Conservation (phyloP, 2,329 filamentous ascomycete genomes). For the Clarireedia monteithiana region DNA sequence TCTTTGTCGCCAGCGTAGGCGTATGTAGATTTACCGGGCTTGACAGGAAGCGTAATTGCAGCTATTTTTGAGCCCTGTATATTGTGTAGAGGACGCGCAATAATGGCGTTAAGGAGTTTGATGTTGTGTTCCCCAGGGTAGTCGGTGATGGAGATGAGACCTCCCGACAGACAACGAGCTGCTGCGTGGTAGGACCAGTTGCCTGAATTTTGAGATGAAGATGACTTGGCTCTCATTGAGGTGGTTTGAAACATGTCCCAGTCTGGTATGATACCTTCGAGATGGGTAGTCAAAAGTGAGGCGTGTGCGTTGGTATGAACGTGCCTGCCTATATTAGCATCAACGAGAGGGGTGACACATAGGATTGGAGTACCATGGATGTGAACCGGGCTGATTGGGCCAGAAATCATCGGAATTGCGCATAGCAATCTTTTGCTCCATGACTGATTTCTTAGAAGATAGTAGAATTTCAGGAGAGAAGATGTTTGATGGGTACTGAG, state of each 20-base stretch:
- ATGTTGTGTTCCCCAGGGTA: constrained; percentile 8
- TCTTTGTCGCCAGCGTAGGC: constrained; percentile 9
- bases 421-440: not conserved
- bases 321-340: constrained; percentile 3
- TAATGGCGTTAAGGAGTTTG: not conserved
- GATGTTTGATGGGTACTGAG: constrained; percentile 10
- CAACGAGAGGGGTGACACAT: not conserved
- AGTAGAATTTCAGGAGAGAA: constrained; percentile 10
- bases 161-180: constrained; percentile 10
- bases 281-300: constrained; percentile 10
- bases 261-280: constrained; percentile 9
- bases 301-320: constrained; percentile 13
- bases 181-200: constrained; percentile 12
- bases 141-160: constrained; percentile 15
- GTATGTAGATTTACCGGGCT: constrained; percentile 7
- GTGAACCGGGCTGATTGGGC: constrained; percentile 10
- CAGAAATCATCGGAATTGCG: constrained; percentile 17
- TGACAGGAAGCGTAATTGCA: not conserved
- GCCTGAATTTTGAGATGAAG: not conserved
- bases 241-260: constrained; percentile 15
- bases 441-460: not conserved
- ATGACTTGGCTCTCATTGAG: not conserved
- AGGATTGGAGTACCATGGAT: constrained; percentile 8
- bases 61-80: not conserved
- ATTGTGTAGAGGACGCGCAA: not conserved